Percentiles rank a stretch among this genome's conserved stretches.
Conservation (phyloP, 805 yeast species). For the Candida mattraensis region DNA sequence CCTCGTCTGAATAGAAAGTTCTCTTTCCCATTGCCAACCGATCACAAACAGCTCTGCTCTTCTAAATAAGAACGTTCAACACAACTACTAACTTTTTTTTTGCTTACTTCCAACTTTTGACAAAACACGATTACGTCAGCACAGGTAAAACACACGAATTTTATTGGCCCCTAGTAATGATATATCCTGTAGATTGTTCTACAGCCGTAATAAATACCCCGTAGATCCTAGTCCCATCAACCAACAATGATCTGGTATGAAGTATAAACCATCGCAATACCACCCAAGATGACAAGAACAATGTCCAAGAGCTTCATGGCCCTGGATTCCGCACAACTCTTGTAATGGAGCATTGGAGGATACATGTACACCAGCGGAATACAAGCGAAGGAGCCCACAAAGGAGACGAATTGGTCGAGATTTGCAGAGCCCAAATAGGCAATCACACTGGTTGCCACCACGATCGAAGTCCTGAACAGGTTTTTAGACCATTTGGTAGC, state of each 20-base stretch:
- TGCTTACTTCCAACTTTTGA: background rate
- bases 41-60: too few species aligned
- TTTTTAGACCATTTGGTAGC: slow-evolving; percentile 69
- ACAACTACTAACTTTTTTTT: too few species aligned
- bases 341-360: slow-evolving; percentile 75
- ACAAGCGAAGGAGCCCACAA: slow-evolving; percentile 83
- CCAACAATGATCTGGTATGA: slow-evolving; percentile 53
- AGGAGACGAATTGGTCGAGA: slow-evolving; percentile 71
- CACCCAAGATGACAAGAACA: slow-evolving; percentile 54
- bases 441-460: slow-evolving; percentile 50
- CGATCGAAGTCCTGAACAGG: slow-evolving; percentile 52
- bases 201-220: background rate
- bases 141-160: too few species aligned
- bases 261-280: slow-evolving; percentile 63
- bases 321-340: slow-evolving; percentile 44
- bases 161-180: background rate
- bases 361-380: slow-evolving; percentile 84
- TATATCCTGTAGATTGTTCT: too few species aligned
- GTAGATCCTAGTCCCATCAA: slow-evolving; percentile 4
- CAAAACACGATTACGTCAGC: background rate
- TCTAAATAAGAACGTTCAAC: too few species aligned
- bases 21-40: slow-evolving; percentile 14
- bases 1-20: slow-evolving; percentile 54
- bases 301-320: slow-evolving; percentile 47
- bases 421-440: slow-evolving; percentile 70